Base-by-base conservation (phyloP, 345 rosid species). In the Linum tenue region DNA sequence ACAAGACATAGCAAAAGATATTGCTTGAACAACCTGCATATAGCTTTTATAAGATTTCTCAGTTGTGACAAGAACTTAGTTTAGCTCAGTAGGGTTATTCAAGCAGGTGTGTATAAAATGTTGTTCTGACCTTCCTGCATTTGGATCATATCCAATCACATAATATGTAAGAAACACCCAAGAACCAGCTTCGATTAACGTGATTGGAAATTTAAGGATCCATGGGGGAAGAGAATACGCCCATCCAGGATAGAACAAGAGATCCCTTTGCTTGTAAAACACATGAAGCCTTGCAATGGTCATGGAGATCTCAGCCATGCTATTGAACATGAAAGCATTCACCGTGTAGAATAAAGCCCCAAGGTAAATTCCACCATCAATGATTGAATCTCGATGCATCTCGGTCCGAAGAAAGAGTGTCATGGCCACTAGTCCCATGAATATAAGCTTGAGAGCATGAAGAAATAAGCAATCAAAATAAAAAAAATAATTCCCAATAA, bases 241-340 rank as follows among this genome's bases (percentile, higher is more conserved):
- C 98, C 96, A 89, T 2, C 95, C 48, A 43, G 98, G 96, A 76
- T 70, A 89, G 82, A 89, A 91, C 17, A 77, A 74, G 12, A 83
- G 79, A 62, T 85, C 92, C 67, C 95, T 77, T 77, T 89, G 95
- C 75, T 89, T 91, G 85, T 81, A 91, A 65, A 91, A 89, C 60
- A 89, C 85, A 10, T 95, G 90, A 76, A 92, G 98, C 74, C 82
- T 92, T 39, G 75, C 79, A 48, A 92, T 81, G 57, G 95, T 83
- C 88, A 92, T 80, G 50, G 91, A 80, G 39, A 92, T 62, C 78
- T 92, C 96, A 0, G 92, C 53, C 83, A 79, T 73, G 39, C 98
- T 89, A 58, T 81, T 84, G 61, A 89, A 87, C 92, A 82, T 82
- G 65, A 84, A 51, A 66, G 66, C 73, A 69, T 66, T 55, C 17